Percentiles rank a stretch among this genome's conserved stretches.
Conservation (phyloP, 805 yeast species). For the Kuraishia piskuri region DNA sequence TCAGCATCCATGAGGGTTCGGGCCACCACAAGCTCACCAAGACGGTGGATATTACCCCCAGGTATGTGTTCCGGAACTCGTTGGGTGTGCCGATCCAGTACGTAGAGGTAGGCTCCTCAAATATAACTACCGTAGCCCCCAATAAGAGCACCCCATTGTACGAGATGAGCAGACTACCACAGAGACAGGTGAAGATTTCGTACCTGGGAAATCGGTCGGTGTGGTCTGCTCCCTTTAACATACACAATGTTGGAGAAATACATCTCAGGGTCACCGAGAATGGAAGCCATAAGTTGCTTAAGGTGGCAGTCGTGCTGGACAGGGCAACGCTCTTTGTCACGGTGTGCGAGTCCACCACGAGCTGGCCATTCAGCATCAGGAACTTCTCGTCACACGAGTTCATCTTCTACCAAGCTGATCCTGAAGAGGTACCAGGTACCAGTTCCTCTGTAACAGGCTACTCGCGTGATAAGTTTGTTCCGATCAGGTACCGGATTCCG, state of each 20-base stretch:
- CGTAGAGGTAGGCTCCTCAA: constrained; percentile 60
- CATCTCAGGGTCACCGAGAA: constrained; percentile 62
- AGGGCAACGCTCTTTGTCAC: constrained; percentile 75
- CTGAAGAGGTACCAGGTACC: constrained; percentile 20
- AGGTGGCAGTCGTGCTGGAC: constrained; percentile 70
- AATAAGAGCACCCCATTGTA: constrained; percentile 50
- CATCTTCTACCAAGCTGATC: constrained; percentile 79
- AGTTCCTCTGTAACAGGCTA: constrained; percentile 42
- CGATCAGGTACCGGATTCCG: constrained; percentile 75
- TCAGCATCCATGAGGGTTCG: constrained; percentile 70
- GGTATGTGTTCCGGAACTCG: constrained; percentile 67
- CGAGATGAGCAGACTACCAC: constrained; percentile 44
- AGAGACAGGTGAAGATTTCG: constrained; percentile 55
- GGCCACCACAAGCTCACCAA: constrained; percentile 76
- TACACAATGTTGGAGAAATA: constrained; percentile 78
- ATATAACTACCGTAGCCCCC: constrained; percentile 34
- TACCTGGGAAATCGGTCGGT: constrained; percentile 46
- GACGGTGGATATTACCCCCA: constrained; percentile 72
- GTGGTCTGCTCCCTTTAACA: constrained; percentile 86
- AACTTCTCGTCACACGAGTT: constrained; percentile 88
- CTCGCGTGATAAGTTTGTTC: constrained; percentile 54
- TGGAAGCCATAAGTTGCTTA: constrained; percentile 56
- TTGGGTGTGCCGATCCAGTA: constrained; percentile 48
- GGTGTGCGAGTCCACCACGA: constrained; percentile 58
- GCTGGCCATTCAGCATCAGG: constrained; percentile 91